A percentile compares a stretch with the other conserved stretches of the same genome.
These are phyloP conservation scores for Penicillium verhagenii DNA, from an alignment of 495 filamentous ascomycete species.

Conservation along the genomic window DNA sequence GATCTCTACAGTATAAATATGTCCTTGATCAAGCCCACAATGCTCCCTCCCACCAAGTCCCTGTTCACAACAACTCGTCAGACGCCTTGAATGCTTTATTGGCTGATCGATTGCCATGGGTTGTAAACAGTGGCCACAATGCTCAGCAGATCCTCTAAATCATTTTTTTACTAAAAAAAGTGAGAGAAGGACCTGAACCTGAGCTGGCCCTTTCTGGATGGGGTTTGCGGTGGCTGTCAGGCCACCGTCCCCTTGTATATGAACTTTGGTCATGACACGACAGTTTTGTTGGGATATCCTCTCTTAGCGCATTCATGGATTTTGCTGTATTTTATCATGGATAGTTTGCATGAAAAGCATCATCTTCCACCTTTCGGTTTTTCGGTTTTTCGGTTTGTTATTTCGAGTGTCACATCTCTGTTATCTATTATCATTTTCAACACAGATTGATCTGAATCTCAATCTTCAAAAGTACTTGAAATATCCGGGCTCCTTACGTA, in stretches of 20 bases:
- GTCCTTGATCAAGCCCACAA: constrained; percentile 27
- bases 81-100: too few relatives aligned
- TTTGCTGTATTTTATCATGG: constrained; percentile 10
- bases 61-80: constrained; percentile 17
- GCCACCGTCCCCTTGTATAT: background rate
- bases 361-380: background rate
- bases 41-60: constrained; percentile 9
- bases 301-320: constrained; percentile 7
- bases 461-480: too few relatives aligned
- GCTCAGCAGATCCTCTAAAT: constrained; percentile 24
- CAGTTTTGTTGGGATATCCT: background rate
- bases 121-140: constrained; percentile 11
- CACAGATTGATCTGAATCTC: too few relatives aligned
- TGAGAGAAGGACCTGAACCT: too few relatives aligned
- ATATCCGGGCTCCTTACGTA: too few relatives aligned
- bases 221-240: background rate
- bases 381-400: background rate
- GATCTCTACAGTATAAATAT: constrained; percentile 28
- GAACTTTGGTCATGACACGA: constrained; percentile 1
- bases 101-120: constrained; percentile 15
- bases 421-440: too few relatives aligned
- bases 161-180: too few relatives aligned
- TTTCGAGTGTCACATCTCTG: too few relatives aligned
- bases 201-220: background rate
- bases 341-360: constrained; percentile 3